These are phyloP conservation scores for Pleoardoris graminearum DNA, from an alignment of 2,329 filamentous ascomycete species.

Conservation along the genomic window DNA sequence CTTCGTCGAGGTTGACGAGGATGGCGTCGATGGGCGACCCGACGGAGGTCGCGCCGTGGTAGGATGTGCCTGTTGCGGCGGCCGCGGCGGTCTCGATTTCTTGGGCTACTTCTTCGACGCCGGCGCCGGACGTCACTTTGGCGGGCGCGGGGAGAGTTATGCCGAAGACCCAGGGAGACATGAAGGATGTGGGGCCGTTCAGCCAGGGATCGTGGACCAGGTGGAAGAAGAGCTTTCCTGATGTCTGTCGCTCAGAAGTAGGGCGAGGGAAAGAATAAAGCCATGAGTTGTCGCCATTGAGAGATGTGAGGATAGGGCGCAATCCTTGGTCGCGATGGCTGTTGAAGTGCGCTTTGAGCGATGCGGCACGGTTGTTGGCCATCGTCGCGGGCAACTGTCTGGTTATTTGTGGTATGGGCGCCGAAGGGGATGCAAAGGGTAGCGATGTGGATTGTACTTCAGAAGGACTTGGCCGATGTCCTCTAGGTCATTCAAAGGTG, in stretches of 20 bases:
- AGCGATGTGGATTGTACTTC: no score
- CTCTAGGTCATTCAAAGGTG: no score
- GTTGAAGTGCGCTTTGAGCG: not conserved
- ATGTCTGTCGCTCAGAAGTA: not conserved
- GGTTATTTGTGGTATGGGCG: no score
- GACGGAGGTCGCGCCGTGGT: not conserved
- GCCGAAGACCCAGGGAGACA: not conserved
- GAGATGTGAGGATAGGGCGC: conserved; percentile 7
- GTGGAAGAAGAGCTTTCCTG: conserved; percentile 11
- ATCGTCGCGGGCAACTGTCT: not conserved
- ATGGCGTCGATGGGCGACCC: conserved; percentile 7
- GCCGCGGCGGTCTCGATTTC: not conserved
- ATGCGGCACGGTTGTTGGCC: not conserved
- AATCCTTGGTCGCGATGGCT: not conserved
- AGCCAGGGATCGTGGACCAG: conserved; percentile 12
- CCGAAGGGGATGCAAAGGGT: no score
- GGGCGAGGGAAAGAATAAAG: conserved; percentile 11
- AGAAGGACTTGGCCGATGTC: no score
- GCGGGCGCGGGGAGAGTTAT: conserved; percentile 1
- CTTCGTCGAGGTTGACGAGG: conserved; percentile 6
- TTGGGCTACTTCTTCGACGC: not conserved
- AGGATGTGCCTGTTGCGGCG: not conserved
- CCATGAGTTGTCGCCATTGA: conserved; percentile 16
- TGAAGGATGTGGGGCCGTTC: not conserved
- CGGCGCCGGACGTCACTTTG: not conserved